Evolutionary conservation across 768 basidiomycete species (phyloP), one percentile per base, ranked within the genome.

Genomic region (Boletus tylopilopsis): DNA sequence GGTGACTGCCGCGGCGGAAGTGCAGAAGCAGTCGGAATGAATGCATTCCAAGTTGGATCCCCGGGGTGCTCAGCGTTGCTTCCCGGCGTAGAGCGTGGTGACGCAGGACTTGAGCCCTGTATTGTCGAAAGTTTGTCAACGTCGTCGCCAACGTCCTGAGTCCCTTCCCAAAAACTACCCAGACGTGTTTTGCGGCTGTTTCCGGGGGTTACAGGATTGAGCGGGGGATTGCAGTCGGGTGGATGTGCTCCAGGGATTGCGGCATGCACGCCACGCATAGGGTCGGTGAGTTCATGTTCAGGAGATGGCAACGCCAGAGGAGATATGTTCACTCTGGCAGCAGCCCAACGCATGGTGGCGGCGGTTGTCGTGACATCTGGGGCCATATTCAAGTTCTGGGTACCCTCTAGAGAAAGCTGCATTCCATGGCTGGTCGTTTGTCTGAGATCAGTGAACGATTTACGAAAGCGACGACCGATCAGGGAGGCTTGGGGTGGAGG

Each of bases 211-310:
- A 64, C 59, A 0, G 74, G 67, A 19, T 70, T 68, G 38, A 60
- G 62, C 19, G 69, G 67, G 42, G 66, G 58, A 64, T 69, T 67
- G 22, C 64, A 62, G 42, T 58, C 62, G 61, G 50, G 62, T 53
- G 45, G 74, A 63, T 84, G 81, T 10, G 80, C 76, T 21, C 84
- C 79, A 1, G 87, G 85, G 37, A 87, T 78, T 9, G 80, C 72
- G 22, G 86, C 75, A 9, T 77, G 83, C 19, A 85, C 77, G 29
- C 82, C 81, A 32, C 88, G 82, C 82, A 96, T 84, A 0, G 94
- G 94, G 68, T 96, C 94, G 10, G 85, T 85, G 22, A 95, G 78
- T 62, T 96, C 94, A 57, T 88, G 84, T 62, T 97, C 94, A 0
- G 94, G 94, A 11, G 87, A 90, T 2, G 94, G 93, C 1, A 94